Base-by-base conservation (phyloP, 2,329 filamentous ascomycete species). In the Fusarium brevicatenulatum region DNA sequence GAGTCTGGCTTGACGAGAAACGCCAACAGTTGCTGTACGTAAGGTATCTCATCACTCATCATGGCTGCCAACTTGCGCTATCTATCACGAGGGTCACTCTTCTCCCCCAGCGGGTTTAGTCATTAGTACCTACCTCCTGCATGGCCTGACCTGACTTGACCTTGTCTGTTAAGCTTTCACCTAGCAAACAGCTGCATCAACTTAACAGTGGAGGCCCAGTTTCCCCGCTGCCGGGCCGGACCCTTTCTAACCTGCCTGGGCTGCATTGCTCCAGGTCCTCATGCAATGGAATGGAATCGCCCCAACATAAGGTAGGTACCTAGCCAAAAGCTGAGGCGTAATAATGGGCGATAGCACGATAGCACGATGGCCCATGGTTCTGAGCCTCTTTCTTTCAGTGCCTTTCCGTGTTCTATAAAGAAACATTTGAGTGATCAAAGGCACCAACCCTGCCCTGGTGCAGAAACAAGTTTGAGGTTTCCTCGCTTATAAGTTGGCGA, bases 131-230 rank as follows among this genome's bases (percentile, higher is more conserved):
- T 70, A 50, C 61, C 12, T 8, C 44, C 19, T 16, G 44, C 44
- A 19, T 47, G 44, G 30, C 49, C 30, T 58, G 60, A 30, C 30
- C 30, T 63, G 60, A 30, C 30, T 44, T 61, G 57, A 49, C 39
- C 49, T 50, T 61, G 40, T 52, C 36, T 73, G 71, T 73, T 73
- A 73, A 65, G 71, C 55, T 39, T 25, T 28, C 50, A 3, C 62
- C 49, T 42, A 44, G 30, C 34, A 36, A 64, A 68, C 32, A 42
- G 58, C 61, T 43, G 55, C 49, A 32, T 44, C 4, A 40, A 36
- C 71, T 74, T 73, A 73, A 73, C 71, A 73, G 71, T 75, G 69
- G 72, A 74, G 55, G 47, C 52, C 63, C 53, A 68, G 67, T 59
- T 74, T 71, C 72, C 72, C 72, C 72, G 72, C 72, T 73, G 50